Evolutionary conservation across 2,329 filamentous ascomycete genomes (phyloP).

Genomic region (Neoascochyta sp.): DNA sequence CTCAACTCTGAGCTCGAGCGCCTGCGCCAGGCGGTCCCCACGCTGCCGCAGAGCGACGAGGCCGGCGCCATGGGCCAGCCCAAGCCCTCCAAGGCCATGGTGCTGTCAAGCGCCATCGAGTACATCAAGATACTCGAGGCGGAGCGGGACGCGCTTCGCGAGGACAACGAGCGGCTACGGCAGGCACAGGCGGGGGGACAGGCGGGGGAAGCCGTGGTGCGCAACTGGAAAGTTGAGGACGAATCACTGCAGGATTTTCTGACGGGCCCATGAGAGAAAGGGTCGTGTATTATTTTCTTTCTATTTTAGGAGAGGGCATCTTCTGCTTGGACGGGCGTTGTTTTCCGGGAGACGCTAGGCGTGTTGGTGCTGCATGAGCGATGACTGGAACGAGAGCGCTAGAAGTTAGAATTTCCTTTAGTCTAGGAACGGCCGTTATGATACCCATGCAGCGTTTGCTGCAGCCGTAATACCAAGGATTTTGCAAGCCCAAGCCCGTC

Average conservation of each 20-base stretch:
- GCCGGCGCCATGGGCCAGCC: slow-evolving; percentile 23
- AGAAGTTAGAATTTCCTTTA: too few relatives aligned
- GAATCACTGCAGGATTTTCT: slow-evolving; percentile 10
- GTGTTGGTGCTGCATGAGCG: slow-evolving; percentile 8
- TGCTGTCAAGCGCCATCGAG: slow-evolving; percentile 31
- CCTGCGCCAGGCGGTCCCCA: slow-evolving; percentile 25
- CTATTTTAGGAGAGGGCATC: background rate
- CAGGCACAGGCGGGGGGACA: slow-evolving; percentile 6
- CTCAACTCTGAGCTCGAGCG: slow-evolving; percentile 32
- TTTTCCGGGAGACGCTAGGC: too few relatives aligned
- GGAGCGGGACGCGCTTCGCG: slow-evolving; percentile 24
- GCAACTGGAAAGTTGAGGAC: slow-evolving; percentile 7
- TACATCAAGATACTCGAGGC: slow-evolving; percentile 30
- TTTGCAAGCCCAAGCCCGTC: too few relatives aligned
- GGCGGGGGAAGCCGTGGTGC: slow-evolving; percentile 3
- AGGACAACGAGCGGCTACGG: slow-evolving; percentile 26
- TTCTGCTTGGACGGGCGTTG: too few relatives aligned
- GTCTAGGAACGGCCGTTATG: too few relatives aligned
- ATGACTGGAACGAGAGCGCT: slow-evolving; percentile 3
- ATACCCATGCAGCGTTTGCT: too few relatives aligned
- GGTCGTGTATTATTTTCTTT: background rate
- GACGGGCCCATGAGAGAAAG: slow-evolving; percentile 5
- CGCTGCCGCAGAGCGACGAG: slow-evolving; percentile 29
- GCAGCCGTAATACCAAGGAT: too few relatives aligned
- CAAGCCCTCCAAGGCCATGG: slow-evolving; percentile 34